Conservation (phyloP, 768 basidiomycete genomes). For the Leccinum imitatum region DNA sequence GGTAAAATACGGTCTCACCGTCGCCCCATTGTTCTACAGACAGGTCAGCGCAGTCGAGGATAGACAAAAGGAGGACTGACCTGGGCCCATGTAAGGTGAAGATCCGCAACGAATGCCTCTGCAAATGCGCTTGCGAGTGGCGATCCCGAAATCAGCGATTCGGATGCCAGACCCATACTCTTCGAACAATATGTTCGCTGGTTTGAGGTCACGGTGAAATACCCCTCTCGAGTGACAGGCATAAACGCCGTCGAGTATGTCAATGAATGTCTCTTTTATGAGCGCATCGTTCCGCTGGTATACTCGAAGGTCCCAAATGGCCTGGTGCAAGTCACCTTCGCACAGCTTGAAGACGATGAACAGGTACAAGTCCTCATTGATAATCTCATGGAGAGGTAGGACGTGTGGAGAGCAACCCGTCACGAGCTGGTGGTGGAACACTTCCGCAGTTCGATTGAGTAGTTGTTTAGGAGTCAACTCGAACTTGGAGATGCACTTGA, state of each 20-base stretch:
- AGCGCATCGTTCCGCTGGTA: conserved; percentile 60
- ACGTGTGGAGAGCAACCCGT: conserved; percentile 56
- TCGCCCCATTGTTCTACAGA: conserved; percentile 52
- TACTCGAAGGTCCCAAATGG: conserved; percentile 57
- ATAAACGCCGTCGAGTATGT: conserved; percentile 77
- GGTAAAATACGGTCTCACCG: conserved; percentile 36
- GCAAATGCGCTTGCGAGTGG: conserved; percentile 46
- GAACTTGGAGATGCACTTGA: conserved; percentile 73
- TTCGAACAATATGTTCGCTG: conserved; percentile 73
- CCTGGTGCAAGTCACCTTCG: conserved; percentile 65
- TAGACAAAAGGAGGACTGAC: conserved; percentile 34
- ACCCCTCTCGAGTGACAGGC: conserved; percentile 70
- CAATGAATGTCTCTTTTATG: conserved; percentile 69
- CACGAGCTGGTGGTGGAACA: conserved; percentile 53
- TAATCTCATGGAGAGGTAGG: conserved; percentile 63
- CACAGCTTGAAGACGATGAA: conserved; percentile 67
- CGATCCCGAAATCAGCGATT: conserved; percentile 80
- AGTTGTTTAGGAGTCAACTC: conserved; percentile 54
- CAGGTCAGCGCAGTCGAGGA: conserved; percentile 2
- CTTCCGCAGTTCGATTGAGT: conserved; percentile 66
- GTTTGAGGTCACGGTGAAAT: conserved; percentile 87
- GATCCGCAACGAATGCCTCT: conserved; percentile 59
- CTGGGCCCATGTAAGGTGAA: conserved; percentile 68
- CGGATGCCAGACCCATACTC: conserved; percentile 51
- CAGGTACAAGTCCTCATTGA: conserved; percentile 58